Evolutionary conservation across 257 asterid genomes (phyloP).

Genomic region (Solanum boliviense): DNA sequence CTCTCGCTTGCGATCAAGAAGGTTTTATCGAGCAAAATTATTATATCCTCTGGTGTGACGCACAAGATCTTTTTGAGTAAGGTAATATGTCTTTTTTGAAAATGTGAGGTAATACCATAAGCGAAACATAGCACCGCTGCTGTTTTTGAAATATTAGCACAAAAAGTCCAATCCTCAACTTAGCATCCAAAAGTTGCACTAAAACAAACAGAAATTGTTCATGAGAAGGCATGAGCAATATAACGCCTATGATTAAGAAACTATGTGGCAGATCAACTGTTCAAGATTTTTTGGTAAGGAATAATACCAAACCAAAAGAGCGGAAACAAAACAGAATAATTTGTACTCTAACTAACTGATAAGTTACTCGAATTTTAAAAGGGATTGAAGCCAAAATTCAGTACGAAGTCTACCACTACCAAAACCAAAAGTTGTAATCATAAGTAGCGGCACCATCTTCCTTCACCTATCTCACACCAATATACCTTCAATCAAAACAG

Average conservation of each 20-base stretch:
- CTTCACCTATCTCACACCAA: not conserved
- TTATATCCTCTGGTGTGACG: not conserved
- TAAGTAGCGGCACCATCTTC: not conserved
- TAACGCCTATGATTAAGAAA: not conserved
- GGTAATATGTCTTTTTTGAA: not conserved
- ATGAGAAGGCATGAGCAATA: not conserved
- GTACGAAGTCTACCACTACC: not conserved
- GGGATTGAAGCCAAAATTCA: not conserved
- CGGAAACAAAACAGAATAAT: not conserved
- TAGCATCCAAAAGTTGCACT: not conserved
- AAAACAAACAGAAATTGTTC: not conserved
- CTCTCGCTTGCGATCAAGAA: not conserved
- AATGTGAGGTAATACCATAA: not conserved
- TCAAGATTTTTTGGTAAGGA: not conserved
- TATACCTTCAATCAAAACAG: not conserved
- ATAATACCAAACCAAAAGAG: not conserved
- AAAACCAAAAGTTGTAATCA: not conserved
- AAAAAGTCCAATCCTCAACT: not conserved
- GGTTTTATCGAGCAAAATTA: not conserved
- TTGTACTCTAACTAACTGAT: not conserved
- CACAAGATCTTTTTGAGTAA: not conserved
- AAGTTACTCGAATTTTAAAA: not conserved
- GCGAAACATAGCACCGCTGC: not conserved
- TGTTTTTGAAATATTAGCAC: not conserved
- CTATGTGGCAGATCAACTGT: not conserved